Conservation (phyloP, 805 yeast genomes). For the Saccharomycopsis microspora region DNA sequence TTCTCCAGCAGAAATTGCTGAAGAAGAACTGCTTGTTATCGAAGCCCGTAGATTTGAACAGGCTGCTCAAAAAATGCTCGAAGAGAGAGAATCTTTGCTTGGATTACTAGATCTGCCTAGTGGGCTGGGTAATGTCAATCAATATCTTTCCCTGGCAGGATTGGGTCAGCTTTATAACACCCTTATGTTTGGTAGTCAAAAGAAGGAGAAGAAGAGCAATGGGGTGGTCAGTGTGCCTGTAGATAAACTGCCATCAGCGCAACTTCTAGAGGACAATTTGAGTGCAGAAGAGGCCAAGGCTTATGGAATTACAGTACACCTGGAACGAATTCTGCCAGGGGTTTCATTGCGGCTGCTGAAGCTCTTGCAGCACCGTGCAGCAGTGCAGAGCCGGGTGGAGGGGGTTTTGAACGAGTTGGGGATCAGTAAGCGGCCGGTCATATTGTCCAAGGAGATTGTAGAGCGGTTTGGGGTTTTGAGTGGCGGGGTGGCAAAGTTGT, state of each 20-base stretch:
- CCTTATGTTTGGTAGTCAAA: conserved; percentile 55
- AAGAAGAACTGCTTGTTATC: conserved; percentile 86
- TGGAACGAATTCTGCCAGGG: conserved; percentile 66
- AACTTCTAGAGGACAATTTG: conserved; percentile 40
- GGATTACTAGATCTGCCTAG: conserved; percentile 79
- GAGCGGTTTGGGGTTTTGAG: conserved; percentile 66
- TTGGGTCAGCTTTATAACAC: conserved; percentile 76
- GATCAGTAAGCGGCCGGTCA: conserved; percentile 69
- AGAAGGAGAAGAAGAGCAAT: conserved; percentile 37
- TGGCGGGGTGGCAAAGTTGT: conserved; percentile 53
- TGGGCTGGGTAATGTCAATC: conserved; percentile 58
- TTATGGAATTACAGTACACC: conserved; percentile 73
- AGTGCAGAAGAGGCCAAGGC: conserved; percentile 73
- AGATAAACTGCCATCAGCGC: conserved; percentile 15
- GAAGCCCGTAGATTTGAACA: conserved; percentile 90
- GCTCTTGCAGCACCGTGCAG: conserved; percentile 69
- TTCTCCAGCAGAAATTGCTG: conserved; percentile 95
- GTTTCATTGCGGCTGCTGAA: conserved; percentile 73
- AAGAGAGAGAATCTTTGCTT: conserved; percentile 70
- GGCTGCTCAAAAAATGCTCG: conserved; percentile 79
- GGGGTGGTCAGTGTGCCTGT: neutral
- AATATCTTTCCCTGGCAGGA: conserved; percentile 78
- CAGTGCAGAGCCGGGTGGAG: conserved; percentile 49
- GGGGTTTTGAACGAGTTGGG: conserved; percentile 67
- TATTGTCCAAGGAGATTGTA: conserved; percentile 77